These are phyloP conservation scores for Penicillium sp. DNA, from an alignment of 2,329 filamentous ascomycete species.

Conservation along the genomic window DNA sequence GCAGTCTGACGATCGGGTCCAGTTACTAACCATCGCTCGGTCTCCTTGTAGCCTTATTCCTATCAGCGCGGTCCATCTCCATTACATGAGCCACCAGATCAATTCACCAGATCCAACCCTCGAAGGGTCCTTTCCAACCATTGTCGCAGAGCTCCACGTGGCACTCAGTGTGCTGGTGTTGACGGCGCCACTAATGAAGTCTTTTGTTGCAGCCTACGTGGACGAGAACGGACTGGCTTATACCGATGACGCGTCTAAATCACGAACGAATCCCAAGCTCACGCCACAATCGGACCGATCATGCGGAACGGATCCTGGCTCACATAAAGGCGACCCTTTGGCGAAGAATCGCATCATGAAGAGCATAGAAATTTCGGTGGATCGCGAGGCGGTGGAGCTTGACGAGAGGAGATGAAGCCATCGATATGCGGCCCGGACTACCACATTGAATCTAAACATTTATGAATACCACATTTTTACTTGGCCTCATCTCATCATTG, in stretches of 20 bases:
- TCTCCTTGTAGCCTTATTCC: constrained; percentile 38
- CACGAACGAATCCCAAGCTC: constrained; percentile 1
- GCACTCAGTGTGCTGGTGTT: constrained; percentile 44
- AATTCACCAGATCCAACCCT: constrained; percentile 40
- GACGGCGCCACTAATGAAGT: constrained; percentile 46
- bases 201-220: constrained; percentile 43
- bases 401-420: background rate
- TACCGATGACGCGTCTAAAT: constrained; percentile 19
- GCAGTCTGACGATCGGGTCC: background rate
- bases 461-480: background rate
- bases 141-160: constrained; percentile 45
- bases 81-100: constrained; percentile 35
- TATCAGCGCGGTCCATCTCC: constrained; percentile 40
- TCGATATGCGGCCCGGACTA: background rate
- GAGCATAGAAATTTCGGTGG: constrained; percentile 18
- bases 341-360: constrained; percentile 9
- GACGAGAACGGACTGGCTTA: constrained; percentile 27
- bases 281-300: background rate
- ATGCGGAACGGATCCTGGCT: background rate
- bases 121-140: constrained; percentile 33
- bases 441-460: background rate
- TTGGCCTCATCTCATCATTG: too few species aligned
- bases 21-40: background rate
- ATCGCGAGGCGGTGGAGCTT: constrained; percentile 5
- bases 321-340: background rate